phyloP scores from a whole-genome alignment of 2,329 filamentous ascomycete species.

The Fonsecaea erecta region DNA sequence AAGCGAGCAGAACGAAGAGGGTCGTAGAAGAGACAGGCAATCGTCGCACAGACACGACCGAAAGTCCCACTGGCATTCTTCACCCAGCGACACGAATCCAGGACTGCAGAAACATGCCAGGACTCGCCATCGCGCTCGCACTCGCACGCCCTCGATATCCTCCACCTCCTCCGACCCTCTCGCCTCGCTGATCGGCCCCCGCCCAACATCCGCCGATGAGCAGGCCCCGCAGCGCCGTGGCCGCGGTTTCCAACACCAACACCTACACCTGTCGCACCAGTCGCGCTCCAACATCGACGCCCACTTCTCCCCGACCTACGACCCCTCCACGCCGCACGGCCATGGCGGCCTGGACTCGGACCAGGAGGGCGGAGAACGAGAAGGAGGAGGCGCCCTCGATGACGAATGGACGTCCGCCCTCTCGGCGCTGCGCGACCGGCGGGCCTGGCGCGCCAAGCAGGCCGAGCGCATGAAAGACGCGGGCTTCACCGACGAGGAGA shows the following conservation, averaged over 20 bases:
- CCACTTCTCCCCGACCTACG: slow-evolving; percentile 72
- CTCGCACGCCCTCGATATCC: neutral
- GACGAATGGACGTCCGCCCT: slow-evolving; percentile 81
- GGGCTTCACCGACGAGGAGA: slow-evolving; percentile 76
- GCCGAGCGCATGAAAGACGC: slow-evolving; percentile 75
- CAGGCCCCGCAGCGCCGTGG: slow-evolving; percentile 59
- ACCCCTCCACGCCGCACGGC: slow-evolving; percentile 56
- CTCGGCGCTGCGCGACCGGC: slow-evolving; percentile 78
- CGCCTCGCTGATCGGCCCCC: slow-evolving; percentile 73
- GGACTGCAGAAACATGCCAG: neutral
- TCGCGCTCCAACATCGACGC: slow-evolving; percentile 64
- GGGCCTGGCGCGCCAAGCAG: slow-evolving; percentile 75
- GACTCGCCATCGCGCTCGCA: neutral
- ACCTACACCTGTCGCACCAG: too few relatives aligned
- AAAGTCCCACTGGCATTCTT: neutral
- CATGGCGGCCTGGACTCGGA: slow-evolving; percentile 59
- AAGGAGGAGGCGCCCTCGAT: slow-evolving; percentile 61
- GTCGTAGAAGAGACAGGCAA: neutral
- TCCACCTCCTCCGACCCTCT: slow-evolving; percentile 67
- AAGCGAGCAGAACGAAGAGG: slow-evolving; percentile 26
- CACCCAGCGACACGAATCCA: neutral
- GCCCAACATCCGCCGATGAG: slow-evolving; percentile 58
- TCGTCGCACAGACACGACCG: slow-evolving; percentile 21
- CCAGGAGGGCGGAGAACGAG: slow-evolving; percentile 48
- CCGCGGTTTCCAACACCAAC: slow-evolving; percentile 66